Evolutionary conservation across 345 rosid species (phyloP).

Genomic region (Pistacia vera): DNA sequence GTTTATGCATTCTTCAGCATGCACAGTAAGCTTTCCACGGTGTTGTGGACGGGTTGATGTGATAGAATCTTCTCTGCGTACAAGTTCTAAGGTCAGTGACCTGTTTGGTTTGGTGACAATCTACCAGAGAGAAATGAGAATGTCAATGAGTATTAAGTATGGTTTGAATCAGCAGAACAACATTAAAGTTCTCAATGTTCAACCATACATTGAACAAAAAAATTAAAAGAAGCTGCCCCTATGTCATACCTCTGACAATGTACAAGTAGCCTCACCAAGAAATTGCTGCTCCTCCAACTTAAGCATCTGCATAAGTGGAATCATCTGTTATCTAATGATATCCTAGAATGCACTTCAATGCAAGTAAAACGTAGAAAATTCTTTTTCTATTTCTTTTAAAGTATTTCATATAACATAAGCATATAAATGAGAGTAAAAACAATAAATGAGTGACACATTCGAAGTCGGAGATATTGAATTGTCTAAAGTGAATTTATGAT

Average conservation of each 20-base stretch:
- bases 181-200: not conserved
- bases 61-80: slow-evolving; percentile 49
- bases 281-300: slow-evolving; percentile 74
- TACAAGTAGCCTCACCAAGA: slow-evolving; percentile 70
- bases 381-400: not conserved
- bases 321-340: slow-evolving; percentile 7
- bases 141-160: not conserved
- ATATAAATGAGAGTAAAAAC: not conserved
- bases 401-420: not conserved
- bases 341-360: slow-evolving; percentile 7
- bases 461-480: not conserved
- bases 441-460: not conserved
- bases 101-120: slow-evolving; percentile 52
- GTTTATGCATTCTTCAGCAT: slow-evolving; percentile 82
- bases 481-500: not conserved
- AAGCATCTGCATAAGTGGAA: slow-evolving; percentile 55
- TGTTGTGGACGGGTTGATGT: slow-evolving; percentile 37
- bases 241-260: slow-evolving; percentile 58
- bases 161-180: not conserved
- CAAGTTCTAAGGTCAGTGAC: slow-evolving; percentile 58
- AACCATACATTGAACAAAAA: slow-evolving; percentile 6
- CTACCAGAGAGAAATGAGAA: slow-evolving; percentile 34
- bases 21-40: slow-evolving; percentile 68
- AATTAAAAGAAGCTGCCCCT: slow-evolving; percentile 4
- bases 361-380: not conserved